Percentiles rank a stretch among this genome's conserved stretches.
Conservation (phyloP, 2,329 filamentous ascomycete genomes). For the Ambrosiella cleistominuta region DNA sequence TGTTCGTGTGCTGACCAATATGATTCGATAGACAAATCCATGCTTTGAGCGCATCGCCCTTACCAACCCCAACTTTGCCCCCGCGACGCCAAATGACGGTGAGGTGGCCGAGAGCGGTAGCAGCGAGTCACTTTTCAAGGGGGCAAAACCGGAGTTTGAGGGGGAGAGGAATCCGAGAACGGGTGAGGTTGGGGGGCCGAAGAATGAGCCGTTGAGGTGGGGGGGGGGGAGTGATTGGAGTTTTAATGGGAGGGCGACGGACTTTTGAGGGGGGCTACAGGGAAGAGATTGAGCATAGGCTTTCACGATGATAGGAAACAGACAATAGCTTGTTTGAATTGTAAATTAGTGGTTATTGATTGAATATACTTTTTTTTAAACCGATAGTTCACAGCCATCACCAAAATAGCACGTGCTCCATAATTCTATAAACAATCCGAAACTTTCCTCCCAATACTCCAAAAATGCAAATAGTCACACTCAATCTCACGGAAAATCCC, state of each 20-base stretch:
- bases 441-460: no score
- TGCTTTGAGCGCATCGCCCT: no score
- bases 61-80: slow-evolving; percentile 20
- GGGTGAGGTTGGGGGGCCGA: slow-evolving; percentile 87
- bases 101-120: slow-evolving; percentile 26
- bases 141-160: slow-evolving; percentile 78
- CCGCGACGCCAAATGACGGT: slow-evolving; percentile 17
- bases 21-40: no score
- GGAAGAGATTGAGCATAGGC: not conserved
- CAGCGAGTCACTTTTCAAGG: slow-evolving; percentile 46
- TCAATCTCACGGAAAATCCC: no score
- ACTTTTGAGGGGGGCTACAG: slow-evolving; percentile 40
- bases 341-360: no score
- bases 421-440: no score
- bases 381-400: no score
- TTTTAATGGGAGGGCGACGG: slow-evolving; percentile 86
- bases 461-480: no score
- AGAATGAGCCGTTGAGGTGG: slow-evolving; percentile 92
- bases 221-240: slow-evolving; percentile 64
- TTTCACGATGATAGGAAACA: not conserved
- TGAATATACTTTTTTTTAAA: no score
- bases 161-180: slow-evolving; percentile 86
- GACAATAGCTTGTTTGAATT: not conserved
- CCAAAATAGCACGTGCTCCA: no score
- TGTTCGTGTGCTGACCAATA: no score